Percentiles rank a stretch among this genome's conserved stretches.
These are phyloP conservation scores for Eucalyptus sp. DNA, from an alignment of 345 rosid species.

Conservation along the genomic window DNA sequence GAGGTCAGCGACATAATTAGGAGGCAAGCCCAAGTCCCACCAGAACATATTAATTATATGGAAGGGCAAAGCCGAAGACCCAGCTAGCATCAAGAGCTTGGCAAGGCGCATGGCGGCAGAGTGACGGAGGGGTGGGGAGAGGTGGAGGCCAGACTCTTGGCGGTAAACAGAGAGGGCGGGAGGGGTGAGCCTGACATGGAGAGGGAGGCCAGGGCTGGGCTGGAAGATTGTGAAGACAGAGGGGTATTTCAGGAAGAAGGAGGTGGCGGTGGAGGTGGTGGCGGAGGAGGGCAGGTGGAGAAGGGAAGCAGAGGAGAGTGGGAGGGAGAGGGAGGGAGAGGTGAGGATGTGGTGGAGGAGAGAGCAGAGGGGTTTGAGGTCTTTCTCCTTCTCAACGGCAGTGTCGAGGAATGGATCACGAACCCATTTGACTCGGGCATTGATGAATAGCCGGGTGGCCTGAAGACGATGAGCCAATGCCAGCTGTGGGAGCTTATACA, in stretches of 20 bases:
- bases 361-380: conserved; percentile 43
- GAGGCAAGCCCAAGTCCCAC: conserved; percentile 73
- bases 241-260: conserved; percentile 33
- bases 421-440: conserved; percentile 70
- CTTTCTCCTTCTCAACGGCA: conserved; percentile 41
- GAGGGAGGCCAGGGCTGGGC: conserved; percentile 54
- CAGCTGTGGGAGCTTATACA: neutral
- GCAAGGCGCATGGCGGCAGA: conserved; percentile 31
- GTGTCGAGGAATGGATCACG: conserved; percentile 48
- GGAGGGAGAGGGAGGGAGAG: conserved; percentile 45
- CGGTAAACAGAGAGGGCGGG: conserved; percentile 30
- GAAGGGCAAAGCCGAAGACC: conserved; percentile 38
- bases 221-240: conserved; percentile 53
- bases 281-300: conserved; percentile 37
- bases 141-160: conserved; percentile 40
- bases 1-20: conserved; percentile 38
- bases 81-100: conserved; percentile 57
- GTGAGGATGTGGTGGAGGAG: conserved; percentile 53
- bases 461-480: neutral
- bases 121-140: conserved; percentile 10
- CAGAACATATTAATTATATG: conserved; percentile 36
- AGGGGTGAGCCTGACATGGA: conserved; percentile 56
- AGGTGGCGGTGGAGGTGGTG: conserved; percentile 24
- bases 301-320: conserved; percentile 48
- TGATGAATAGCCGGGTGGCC: conserved; percentile 33